Evolutionary conservation across 345 rosid species (phyloP), one percentile per base, ranked within the genome.

Genomic region (Pistacia vera): DNA sequence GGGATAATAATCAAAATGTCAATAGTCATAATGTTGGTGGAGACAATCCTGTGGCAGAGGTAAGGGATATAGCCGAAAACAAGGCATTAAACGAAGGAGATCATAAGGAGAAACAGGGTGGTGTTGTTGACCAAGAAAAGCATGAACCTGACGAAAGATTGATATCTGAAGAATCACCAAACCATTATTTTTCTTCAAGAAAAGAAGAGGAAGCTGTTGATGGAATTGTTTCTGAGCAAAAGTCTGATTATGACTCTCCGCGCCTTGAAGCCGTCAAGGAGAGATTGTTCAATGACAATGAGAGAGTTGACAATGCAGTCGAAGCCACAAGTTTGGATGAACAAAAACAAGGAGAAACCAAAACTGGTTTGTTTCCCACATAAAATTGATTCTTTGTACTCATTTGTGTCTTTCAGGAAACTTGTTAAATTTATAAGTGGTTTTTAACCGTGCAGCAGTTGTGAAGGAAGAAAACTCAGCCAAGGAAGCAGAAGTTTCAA

Each of bases 191-290:
- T 77, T 85, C 88, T 0, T 74, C 81, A 13, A 78, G 84, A 46
- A 83, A 79, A 71, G 84, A 78, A 44, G 86, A 81, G 44, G 86
- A 83, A 55, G 61, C 77, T 17, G 7, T 75, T 22, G 80, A 74
- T 25, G 81, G 78, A 28, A 68, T 54, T 48, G 58, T 4, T 12
- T 76, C 71, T 5, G 81, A 79, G 6, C 78, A 48, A 52, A 67
- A 68, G 61, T 83, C 85, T 10, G 83, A 77, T 62, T 77, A 65
- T 64, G 68, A 41, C 36, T 74, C 86, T 30, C 85, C 88, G 0
- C 10, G 58, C 0, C 30, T 33, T 33, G 86, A 75, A 41, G 61
- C 73, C 1, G 77, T 57, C 8, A 64, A 77, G 66, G 80, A 80
- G 66, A 79, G 36, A 20, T 35, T 69, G 66, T 63, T 28, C 18